Base-by-base conservation (phyloP, 1,284 basidiomycete species). In the Apiotrichum mycotoxinovorans region DNA sequence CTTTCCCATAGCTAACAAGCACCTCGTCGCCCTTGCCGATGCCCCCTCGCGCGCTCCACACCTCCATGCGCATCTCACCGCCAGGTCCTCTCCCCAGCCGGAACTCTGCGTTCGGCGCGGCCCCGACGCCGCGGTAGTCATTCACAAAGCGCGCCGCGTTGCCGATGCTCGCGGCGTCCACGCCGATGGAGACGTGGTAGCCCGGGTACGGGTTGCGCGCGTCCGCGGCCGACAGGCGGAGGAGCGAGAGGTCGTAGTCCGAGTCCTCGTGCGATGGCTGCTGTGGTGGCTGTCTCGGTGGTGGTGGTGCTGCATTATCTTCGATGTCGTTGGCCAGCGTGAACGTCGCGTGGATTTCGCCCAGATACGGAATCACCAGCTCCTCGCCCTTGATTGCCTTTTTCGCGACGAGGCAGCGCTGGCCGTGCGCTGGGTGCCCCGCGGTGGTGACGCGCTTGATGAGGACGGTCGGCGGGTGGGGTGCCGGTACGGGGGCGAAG, bases 91-190 rank as follows among this genome's bases (percentile, higher is more conserved):
- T 79, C 37, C 80, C 79, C 34, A 91, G 84, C 22, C 70, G 56
- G 68, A 94, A 94, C 49, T 84, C 72, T 0, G 86, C 88, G 66
- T 94, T 94, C 2, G 91, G 85, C 38, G 35, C 49, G 20, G 65
- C 84, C 14, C 72, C 65, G 11, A 90, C 79, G 5, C 89, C 89
- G 51, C 91, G 83, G 74, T 86, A 94, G 76, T 94, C 91, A 65
- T 94, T 94, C 60, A 90, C 81, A 72, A 93, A 92, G 62, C 91
- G 80, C 3, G 85, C 87, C 69, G 92, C 89, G 75, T 92, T 95
- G 22, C 93, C 93, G 75, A 83, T 83, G 1, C 41, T 63, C 33
- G 80, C 81, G 11, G 91, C 91, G 72, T 95, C 92, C 27, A 81
- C 73, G n/a, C 80, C 80, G 45, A 81, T 69, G 11, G 71, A 71